Evolutionary conservation across 495 filamentous ascomycete genomes (phyloP), one percentile per base, ranked within the genome.

Genomic region (Astrocystis sublimbata): DNA sequence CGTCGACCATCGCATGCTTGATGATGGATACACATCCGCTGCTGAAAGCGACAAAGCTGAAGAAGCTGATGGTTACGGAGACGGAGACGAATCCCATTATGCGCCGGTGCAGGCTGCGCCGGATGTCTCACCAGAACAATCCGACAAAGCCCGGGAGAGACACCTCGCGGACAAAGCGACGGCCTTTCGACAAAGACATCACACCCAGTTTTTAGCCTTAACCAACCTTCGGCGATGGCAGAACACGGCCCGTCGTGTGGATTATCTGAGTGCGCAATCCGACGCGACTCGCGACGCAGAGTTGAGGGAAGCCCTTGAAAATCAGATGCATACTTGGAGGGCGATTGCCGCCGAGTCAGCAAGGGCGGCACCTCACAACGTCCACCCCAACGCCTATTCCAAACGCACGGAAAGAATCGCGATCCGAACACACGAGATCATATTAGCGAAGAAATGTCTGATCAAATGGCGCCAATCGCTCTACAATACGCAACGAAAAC

Each of bases 351-450:
- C 51, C 4, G 63, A 66, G 35, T 50, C 67, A 9, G 61, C 65
- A 9, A 26, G 50, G 0, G 24, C 65, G 19, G 59, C 65, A 12
- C 68, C 61, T n/a, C 23, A 65, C 24, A 38, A 36, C 19, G 58
- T 64, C 31, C 70, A 63, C 24, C 45, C 61, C 13, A 66, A 63
- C 50, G 63, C 65, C 17, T 72, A 70, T 57, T 72, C 70, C 40
- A 72, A 72, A 50, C 65, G 70, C 12, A 62, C 67, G 28, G 70
- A 72, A 24, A 68, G 46, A 43, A 63, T 72, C 23, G 65, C 70
- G 26, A 55, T 62, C 10, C 65, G 70, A 12, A 45, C 70, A 28
- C 59, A 59, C 40, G 63, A 72, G 36, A 72, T 72, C 10, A 62
- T 67, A 5, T 38, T 30, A 31, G 19, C 46, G 3, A 66, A 66